Evolutionary conservation across 345 rosid genomes (phyloP).

Genomic region (Euphorbia peplus): DNA sequence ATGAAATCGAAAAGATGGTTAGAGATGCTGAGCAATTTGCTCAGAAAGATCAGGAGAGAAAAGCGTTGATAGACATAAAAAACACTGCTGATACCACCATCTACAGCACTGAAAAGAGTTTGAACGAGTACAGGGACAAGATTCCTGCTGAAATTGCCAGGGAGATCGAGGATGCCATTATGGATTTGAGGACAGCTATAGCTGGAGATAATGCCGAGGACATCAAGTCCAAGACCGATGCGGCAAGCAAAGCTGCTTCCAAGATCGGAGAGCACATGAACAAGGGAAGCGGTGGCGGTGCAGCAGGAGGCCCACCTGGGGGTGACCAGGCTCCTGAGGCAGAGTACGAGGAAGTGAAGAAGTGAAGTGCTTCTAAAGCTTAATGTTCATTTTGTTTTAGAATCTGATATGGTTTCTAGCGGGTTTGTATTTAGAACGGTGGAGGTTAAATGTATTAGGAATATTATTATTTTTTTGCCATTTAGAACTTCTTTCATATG

Average conservation of each 20-base stretch:
- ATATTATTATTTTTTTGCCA: neutral
- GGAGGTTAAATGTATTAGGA: conserved; percentile 13
- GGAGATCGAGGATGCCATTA: conserved; percentile 31
- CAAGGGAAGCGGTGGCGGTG: conserved; percentile 23
- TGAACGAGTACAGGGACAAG: conserved; percentile 34
- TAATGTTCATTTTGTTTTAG: neutral
- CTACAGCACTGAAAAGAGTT: conserved; percentile 36
- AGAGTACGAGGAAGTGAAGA: conserved; percentile 38
- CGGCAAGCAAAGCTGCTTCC: conserved; percentile 34
- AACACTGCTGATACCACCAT: conserved; percentile 33
- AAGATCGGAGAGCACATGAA: conserved; percentile 39
- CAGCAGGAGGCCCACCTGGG: conserved; percentile 23
- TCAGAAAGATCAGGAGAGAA: conserved; percentile 36
- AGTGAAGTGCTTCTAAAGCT: conserved; percentile 14
- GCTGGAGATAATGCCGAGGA: conserved; percentile 26
- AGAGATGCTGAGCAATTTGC: conserved; percentile 33
- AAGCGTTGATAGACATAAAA: conserved; percentile 28
- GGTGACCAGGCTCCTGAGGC: conserved; percentile 34
- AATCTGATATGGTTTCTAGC: conserved; percentile 1
- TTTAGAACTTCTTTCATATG: conserved; percentile 2
- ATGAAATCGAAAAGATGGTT: conserved; percentile 39
- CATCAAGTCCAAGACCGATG: conserved; percentile 31
- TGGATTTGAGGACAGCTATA: conserved; percentile 30
- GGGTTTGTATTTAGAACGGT: conserved; percentile 19
- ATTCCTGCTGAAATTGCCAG: conserved; percentile 29